phyloP scores from a whole-genome alignment of 179 eudicot species.

The Carnegiea gigantea region DNA sequence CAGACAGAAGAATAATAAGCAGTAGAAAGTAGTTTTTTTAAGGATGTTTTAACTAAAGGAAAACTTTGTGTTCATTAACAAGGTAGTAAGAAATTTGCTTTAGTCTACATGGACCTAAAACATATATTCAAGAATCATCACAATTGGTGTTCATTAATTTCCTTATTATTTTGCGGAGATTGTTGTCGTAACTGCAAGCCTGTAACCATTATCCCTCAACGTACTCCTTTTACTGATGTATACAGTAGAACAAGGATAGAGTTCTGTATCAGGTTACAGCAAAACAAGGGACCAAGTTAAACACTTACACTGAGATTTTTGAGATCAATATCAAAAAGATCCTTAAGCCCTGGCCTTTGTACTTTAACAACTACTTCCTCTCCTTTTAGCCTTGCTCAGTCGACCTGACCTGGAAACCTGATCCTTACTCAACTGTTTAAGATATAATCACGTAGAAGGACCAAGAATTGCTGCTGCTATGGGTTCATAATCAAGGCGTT shows the following conservation, averaged over 20 bases:
- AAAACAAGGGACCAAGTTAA: neutral
- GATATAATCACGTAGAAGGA: neutral
- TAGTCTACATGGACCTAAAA: no score
- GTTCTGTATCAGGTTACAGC: neutral
- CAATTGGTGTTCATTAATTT: no score
- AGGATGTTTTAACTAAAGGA: no score
- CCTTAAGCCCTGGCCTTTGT: constrained; percentile 96
- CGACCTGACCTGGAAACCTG: constrained; percentile 84
- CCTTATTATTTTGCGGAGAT: no score
- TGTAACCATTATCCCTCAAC: no score
- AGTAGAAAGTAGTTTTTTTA: no score
- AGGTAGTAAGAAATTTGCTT: neutral
- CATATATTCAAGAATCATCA: no score
- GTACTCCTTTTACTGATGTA: no score
- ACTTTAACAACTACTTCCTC: constrained; percentile 92
- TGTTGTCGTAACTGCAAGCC: no score
- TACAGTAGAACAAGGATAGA: no score
- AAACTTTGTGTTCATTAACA: neutral
- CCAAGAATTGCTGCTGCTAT: constrained; percentile 98
- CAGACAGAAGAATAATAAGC: neutral
- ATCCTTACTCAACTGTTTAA: constrained; percentile 11
- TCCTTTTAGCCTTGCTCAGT: constrained; percentile 86
- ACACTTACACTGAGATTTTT: constrained; percentile 87
- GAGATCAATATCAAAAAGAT: constrained; percentile 93
- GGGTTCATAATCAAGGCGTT: constrained; percentile 85